Evolutionary conservation across 805 yeast genomes (phyloP), one percentile per base, ranked within the genome.

Genomic region (Blastobotrys parvus): DNA sequence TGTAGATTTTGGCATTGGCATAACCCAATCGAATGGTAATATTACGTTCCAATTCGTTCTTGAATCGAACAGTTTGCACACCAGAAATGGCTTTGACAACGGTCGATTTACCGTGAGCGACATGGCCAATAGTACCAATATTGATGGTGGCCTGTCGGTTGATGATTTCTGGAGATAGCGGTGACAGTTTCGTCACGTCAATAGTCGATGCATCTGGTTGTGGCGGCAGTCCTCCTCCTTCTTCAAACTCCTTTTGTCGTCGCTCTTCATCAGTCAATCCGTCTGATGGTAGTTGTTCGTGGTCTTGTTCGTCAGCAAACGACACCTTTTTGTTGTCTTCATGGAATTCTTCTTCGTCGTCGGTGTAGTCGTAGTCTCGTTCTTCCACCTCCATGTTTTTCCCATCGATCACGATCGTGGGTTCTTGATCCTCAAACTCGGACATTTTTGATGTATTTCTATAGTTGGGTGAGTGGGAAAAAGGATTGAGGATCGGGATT

Each of bases 11-110:
- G 44, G 99, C 99, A 63, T 92, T 92, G 54, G 99, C 99, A 61
- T 92, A 92, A 64, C 99, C 99, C 58, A 92, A 76, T 68, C 94
- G 92, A 65, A 92, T 92, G 59, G 99, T 92, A 73, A 92, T 92
- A 60, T 92, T 92, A 78, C 99, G 87, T 75, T 92, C 98, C 62
- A 92, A 76, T 71, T 92, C 99, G 70, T 90, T 95, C 75, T 92
- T 92, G 77, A 92, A 92, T 70, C 99, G 83, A 51, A 92, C 99
- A 17, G 99, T 92, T 66, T 94, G 98, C 36, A 94, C 97, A 50
- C 98, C 97, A 2, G 97, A 89, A 54, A 92, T 92, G 51, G 95
- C 45, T 67, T 89, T 82, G 35, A 87, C 95, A 30, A 87, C 95
- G 8, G 95, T 87, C 45, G 88, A 78, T 66, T 87, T 87, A 67